Percentiles rank a stretch among this genome's conserved stretches.
Evolutionary conservation across 176 grass and related monocot species (phyloP).

Genomic region (Alloteropsis semialata): DNA sequence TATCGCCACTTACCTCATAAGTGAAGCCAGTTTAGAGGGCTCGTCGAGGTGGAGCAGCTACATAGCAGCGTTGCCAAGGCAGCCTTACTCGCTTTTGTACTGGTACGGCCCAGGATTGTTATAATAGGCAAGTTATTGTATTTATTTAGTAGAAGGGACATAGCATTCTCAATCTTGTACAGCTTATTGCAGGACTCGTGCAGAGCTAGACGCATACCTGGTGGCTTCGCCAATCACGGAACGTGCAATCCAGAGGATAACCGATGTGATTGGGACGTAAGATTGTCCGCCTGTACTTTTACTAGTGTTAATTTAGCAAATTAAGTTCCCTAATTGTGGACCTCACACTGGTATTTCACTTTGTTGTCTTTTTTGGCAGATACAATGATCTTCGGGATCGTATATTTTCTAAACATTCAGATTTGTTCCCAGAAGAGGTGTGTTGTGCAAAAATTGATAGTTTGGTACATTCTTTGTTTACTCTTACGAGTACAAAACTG

Average conservation of each 20-base stretch:
- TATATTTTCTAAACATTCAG: conserved; percentile 90
- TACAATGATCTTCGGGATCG: conserved; percentile 77
- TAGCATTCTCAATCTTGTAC: conserved; percentile 62
- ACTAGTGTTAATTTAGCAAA: not conserved
- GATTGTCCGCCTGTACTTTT: conserved; percentile 5
- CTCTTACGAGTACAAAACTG: not conserved
- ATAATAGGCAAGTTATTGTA: not conserved
- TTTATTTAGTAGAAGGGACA: not conserved
- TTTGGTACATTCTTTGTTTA: conserved; percentile 19
- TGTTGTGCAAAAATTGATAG: conserved; percentile 10
- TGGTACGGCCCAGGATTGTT: conserved; percentile 50
- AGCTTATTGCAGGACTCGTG: conserved; percentile 79
- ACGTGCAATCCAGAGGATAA: conserved; percentile 89
- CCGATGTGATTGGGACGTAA: conserved; percentile 90
- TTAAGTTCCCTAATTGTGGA: not conserved
- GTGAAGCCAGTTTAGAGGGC: conserved; percentile 72
- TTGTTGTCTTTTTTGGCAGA: conserved; percentile 47
- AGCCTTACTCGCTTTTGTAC: conserved; percentile 95
- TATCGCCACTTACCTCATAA: conserved; percentile 92
- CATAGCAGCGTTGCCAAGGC: conserved; percentile 85
- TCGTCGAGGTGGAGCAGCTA: conserved; percentile 88
- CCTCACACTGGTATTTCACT: conserved; percentile 1
- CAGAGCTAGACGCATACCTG: conserved; percentile 78
- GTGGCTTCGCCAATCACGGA: conserved; percentile 83
- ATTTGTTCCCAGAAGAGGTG: conserved; percentile 94